phyloP scores from a whole-genome alignment of 352 stramenopile species.

The Globisporangium spinosum region DNA sequence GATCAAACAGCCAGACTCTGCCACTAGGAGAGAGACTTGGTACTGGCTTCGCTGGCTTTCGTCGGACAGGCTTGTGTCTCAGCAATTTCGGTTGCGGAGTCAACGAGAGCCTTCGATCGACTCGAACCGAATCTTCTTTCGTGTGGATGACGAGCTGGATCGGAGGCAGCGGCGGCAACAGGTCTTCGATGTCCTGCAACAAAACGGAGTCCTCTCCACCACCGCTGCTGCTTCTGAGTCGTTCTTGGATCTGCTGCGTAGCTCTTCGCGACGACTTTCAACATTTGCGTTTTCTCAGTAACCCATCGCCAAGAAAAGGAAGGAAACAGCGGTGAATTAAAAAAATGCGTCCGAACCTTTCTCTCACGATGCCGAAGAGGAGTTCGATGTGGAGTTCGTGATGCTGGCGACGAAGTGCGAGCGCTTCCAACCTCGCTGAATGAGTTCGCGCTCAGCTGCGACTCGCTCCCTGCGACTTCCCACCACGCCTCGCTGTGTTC shows the following conservation, averaged over 20 bases:
- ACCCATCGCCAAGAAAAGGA: not conserved
- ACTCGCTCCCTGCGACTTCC: conserved; percentile 39
- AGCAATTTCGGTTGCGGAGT: conserved; percentile 39
- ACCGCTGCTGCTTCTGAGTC: conserved; percentile 9
- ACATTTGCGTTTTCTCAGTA: conserved; percentile 1
- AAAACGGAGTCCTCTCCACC: conserved; percentile 35
- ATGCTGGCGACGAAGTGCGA: conserved; percentile 10
- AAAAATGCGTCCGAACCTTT: conserved; percentile 17
- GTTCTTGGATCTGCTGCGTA: not conserved
- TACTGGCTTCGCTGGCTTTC: not conserved
- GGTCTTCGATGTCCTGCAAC: conserved; percentile 56
- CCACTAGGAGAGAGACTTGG: conserved; percentile 1
- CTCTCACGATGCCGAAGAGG: conserved; percentile 16
- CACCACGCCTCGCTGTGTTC: conserved; percentile 33
- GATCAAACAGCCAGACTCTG: conserved; percentile 48
- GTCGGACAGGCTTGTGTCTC: not conserved
- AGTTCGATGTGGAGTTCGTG: not conserved
- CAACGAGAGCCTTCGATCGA: conserved; percentile 39
- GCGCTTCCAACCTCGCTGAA: conserved; percentile 53
- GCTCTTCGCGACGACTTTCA: not conserved
- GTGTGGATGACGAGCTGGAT: conserved; percentile 16
- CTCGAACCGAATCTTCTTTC: conserved; percentile 49
- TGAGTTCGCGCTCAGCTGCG: conserved; percentile 27
- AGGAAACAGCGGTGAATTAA: not conserved
- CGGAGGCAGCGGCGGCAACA: conserved; percentile 48